These are phyloP conservation scores for Acanthamoeba rhysodes DNA, from an alignment of 208 protist genomes.

Conservation along the genomic window DNA sequence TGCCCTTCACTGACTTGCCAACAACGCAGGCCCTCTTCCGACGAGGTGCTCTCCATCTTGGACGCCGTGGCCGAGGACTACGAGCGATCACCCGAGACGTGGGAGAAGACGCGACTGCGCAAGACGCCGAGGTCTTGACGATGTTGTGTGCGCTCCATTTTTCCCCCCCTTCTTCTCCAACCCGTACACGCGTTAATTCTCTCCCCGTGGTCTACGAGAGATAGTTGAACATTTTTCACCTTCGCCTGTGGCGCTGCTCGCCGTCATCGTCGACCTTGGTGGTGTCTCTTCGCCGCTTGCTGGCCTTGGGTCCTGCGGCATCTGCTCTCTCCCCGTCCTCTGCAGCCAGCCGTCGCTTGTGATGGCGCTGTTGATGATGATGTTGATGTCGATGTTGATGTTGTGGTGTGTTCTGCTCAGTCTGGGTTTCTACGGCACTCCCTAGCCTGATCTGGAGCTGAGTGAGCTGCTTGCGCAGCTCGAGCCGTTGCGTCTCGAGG, in stretches of 20 bases:
- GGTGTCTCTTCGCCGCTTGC: no score
- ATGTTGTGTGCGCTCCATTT: no score
- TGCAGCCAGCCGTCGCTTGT: not conserved
- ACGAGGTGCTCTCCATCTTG: not conserved
- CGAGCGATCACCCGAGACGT: not conserved
- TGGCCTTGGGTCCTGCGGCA: no score
- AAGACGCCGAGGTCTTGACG: not conserved
- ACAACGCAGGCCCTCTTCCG: not conserved
- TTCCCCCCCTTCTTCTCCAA: no score
- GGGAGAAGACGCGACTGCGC: not conserved
- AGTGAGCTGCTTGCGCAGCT: not conserved
- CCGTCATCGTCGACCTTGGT: not conserved
- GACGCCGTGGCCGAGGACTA: slow-evolving; percentile 37
- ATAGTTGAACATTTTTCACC: no score
- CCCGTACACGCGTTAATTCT: no score
- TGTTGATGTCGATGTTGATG: no score
- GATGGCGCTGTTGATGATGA: not conserved
- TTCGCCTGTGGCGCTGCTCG: not conserved
- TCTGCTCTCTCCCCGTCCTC: not conserved
- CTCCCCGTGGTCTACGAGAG: no score
- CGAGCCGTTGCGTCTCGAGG: not conserved
- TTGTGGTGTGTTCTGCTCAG: not conserved
- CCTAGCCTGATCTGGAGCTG: not conserved
- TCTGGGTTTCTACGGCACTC: no score
- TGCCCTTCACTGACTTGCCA: no score